Evolutionary conservation across 2,329 filamentous ascomycete species (phyloP), one percentile per base, ranked within the genome.

Genomic region (Colletotrichum euphorbiae): DNA sequence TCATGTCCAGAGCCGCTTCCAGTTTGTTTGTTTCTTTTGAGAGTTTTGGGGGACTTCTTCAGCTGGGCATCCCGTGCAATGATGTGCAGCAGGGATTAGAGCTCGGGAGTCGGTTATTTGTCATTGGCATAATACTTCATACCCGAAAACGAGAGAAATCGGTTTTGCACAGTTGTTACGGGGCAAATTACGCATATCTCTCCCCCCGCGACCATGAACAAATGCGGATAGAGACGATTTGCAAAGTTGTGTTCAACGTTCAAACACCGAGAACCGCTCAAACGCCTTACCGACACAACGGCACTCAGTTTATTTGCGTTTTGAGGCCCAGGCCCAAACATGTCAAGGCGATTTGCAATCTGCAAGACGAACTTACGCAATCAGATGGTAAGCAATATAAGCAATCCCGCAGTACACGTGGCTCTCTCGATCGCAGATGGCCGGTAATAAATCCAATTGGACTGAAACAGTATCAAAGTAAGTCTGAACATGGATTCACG

Each of bases 361-460:
- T 24, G 57, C 19, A 64, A 21, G 52, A 48, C 21, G 21, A 46
- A 55, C 38, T 50, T 28, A 43, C 42, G 50, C 50, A 51, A 67
- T 50, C 51, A 31, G 24, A 40, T 57, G 36, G 21, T 63, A 51
- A 51, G 43, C 45, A 46, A n/a, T 12, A 6, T 63, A 51, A 51
- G 36, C 45, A 42, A n/a, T 12, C 9, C 13, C 36, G n/a, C n/a
- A n/a, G n/a, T n/a, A 56, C 65, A 68, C 46, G 46, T 65, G 60
- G 31, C 28, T 40, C 9, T 15, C 31, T 40, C 11, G 19, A 46
- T 45, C 15, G 24, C 17, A 21, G 38, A 63, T 28, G 12, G 28
- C 21, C 59, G 45, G 59, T 33, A 36, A 24, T n/a, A 17, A 36
- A 50, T 15, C 51, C 64, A 17, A 56, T 57, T 67, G 45, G 52